Base-by-base conservation (phyloP, 192 early-diverging fungal genomes). In the Entophlyctis luteolus region DNA sequence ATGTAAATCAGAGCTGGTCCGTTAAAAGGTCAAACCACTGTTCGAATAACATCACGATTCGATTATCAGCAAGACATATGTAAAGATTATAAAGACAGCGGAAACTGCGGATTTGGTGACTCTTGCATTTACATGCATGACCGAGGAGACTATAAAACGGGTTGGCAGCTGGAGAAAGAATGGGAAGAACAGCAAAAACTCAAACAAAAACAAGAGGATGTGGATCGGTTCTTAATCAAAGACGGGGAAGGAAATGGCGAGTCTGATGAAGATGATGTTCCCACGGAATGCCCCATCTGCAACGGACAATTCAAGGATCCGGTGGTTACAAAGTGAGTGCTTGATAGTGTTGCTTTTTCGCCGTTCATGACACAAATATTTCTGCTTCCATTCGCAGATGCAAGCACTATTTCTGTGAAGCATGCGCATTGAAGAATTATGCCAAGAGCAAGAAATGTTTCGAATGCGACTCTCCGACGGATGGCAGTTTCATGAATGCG, bases 1-100 rank as follows among this genome's bases (percentile, higher is more conserved):
- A 42, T 67, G 53, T 20, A 18, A 4, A 8, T 78, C 20, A 71
- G 87, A 47, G 85, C 89, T 5, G 92, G 92, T 18, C 92, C 92
- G 4, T 82, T 90, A 45, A 54, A 79, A 39, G 90, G 84, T 0
- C 78, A 85, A 6, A 75, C 85, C 10, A 88, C 91, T 67, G 83
- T 94, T 29, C 84, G 92, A 58, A 87, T 94, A 3, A 87, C 88
- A 23, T 81, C 81, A 46, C 84, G 91, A 31, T 91, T 99, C 65
- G 97, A 99, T 77, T 99, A 98, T 74, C 93, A 96, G 74, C 94
- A 94, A 25, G 94, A 94, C 65, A 85, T 99, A 28, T 99, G 97
- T 82, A 99, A 99, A 77, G 97, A 99, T 80, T 99, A 98, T 80
- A 97, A 97, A 58, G 69, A 75, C 65, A 72, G 70, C 23, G 75